Evolutionary conservation across 345 rosid species (phyloP), one percentile per base, ranked within the genome.

Genomic region (Mallotus nudiflorus): DNA sequence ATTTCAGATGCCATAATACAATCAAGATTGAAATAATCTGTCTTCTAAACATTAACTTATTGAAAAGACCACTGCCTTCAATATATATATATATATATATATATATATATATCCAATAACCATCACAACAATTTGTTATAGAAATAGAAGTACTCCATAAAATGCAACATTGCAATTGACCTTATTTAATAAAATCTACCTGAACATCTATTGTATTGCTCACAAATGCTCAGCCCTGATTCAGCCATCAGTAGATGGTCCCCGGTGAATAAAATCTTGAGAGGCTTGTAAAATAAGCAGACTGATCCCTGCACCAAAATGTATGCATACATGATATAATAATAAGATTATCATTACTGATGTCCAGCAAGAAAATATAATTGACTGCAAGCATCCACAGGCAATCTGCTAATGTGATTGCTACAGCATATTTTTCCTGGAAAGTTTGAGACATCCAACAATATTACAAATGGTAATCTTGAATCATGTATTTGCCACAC

Each of bases 241-340:
- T 59, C 71, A 61, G 82, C 65, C 80, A 77, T 62, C 1, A 24
- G 4, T 18, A 83, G 62, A 75, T 83, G 86, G 62, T 83, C 84
- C 16, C 86, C 82, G 0, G 80, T 72, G 70, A 83, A 77, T 52
- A 83, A 48, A 35, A 77, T 65, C 73, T 75, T 53, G 18, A 68
- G 82, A 0, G 82, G 44, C 73, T 74, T 73, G 62, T 71, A 75
- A 24, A 65, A 56, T 77, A 83, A 69, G 78, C 84, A 80, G 49
- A 80, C 76, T 8, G 82, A 66, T 68, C 86, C 82, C 80, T 80
- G 80, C 66, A 65, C 29, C 66, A 60, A 24, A 18, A 50, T 6
- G 18, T 6, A 2, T 18, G 18, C n/a, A 53, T 22, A n/a, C n/a
- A n/a, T n/a, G n/a, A n/a, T n/a, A n/a, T n/a, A n/a, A n/a, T n/a